Conservation (phyloP, 2,329 filamentous ascomycete genomes). For the Tolypocladium nubicola region DNA sequence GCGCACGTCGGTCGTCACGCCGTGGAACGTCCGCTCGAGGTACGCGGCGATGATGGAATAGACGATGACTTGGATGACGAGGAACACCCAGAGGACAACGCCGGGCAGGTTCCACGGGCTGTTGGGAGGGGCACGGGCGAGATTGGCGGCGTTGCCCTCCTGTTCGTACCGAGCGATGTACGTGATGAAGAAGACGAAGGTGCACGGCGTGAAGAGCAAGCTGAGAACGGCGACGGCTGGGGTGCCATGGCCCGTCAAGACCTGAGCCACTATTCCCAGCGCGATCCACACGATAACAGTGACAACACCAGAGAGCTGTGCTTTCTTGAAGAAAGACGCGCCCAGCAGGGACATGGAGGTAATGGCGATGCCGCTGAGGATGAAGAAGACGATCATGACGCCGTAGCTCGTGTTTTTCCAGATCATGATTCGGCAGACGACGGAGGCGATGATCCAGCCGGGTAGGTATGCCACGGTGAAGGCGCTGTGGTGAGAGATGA, state of each 20-base stretch:
- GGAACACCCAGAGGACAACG: slow-evolving; percentile 67
- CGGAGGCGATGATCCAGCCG: slow-evolving; percentile 68
- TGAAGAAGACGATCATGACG: slow-evolving; percentile 63
- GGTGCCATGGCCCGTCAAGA: slow-evolving; percentile 51
- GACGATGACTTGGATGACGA: slow-evolving; percentile 64
- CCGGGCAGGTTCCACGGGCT: slow-evolving; percentile 61
- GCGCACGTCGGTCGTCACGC: slow-evolving; percentile 41
- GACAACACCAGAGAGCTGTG: slow-evolving; percentile 78
- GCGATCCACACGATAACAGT: slow-evolving; percentile 65
- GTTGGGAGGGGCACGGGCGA: slow-evolving; percentile 50
- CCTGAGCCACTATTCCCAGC: slow-evolving; percentile 73
- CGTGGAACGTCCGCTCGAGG: slow-evolving; percentile 65
- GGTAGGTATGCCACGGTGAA: slow-evolving; percentile 74
- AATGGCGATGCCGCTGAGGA: slow-evolving; percentile 66
- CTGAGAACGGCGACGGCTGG: slow-evolving; percentile 59
- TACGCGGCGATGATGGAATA: slow-evolving; percentile 68
- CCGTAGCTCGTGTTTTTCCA: slow-evolving; percentile 51
- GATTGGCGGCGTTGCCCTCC: slow-evolving; percentile 45
- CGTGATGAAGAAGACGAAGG: slow-evolving; percentile 75
- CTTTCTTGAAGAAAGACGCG: slow-evolving; percentile 74
- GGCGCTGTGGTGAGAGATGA: slow-evolving; percentile 68
- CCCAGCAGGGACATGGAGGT: slow-evolving; percentile 73
- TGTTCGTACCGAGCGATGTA: slow-evolving; percentile 69
- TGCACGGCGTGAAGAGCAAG: slow-evolving; percentile 76
- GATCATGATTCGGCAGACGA: slow-evolving; percentile 52